Evolutionary conservation across 2,329 filamentous ascomycete genomes (phyloP), one percentile per base, ranked within the genome.

Genomic region (Pyrenophora graminea): DNA sequence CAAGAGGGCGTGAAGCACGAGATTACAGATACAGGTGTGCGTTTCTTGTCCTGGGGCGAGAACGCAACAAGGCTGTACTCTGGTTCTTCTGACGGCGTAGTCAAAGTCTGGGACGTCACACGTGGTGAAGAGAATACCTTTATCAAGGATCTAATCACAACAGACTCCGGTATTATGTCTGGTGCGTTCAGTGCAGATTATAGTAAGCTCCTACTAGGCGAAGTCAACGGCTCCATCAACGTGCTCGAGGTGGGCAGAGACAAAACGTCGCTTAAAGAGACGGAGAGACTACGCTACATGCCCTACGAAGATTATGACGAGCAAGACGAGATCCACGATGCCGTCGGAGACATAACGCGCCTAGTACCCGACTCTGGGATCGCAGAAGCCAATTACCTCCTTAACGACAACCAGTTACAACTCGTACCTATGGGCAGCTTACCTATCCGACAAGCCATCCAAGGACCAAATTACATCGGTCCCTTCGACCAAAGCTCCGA

Each of bases 51-150:
- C 0, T 87, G 84, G 84, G 82, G 80, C 6, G 68, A 77, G 3
- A 77, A 75, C 4, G 72, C 77, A 15, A 76, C 77, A 6, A 74
- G 81, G 1, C 74, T 86, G 7, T 85, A 82, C 64, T 84, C 80
- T 19, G 84, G 83, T 13, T 81, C 80, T 5, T 85, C 83, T 4
- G 84, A 87, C 62, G 84, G 84, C 3, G 70, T 81, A 0, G 70
- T 87, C 33, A 85, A 85, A 52, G 72, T 75, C 3, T 87, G 84
- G 84, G 78, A 86, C 62, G 79, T 84, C 2, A 77, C 79, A 38
- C 75, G 76, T 8, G 74, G 81, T 1, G 66, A 76, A 0, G 75
- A 81, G 38, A 78, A 85, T 65, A 76, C 76, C 0, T 76, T 80
- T 30, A 68, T 84, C 18, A 72, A 76, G n/a, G 78, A 86, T 51